Conservation (phyloP, 129 eudicot species). For the Flaveria bidentis region DNA sequence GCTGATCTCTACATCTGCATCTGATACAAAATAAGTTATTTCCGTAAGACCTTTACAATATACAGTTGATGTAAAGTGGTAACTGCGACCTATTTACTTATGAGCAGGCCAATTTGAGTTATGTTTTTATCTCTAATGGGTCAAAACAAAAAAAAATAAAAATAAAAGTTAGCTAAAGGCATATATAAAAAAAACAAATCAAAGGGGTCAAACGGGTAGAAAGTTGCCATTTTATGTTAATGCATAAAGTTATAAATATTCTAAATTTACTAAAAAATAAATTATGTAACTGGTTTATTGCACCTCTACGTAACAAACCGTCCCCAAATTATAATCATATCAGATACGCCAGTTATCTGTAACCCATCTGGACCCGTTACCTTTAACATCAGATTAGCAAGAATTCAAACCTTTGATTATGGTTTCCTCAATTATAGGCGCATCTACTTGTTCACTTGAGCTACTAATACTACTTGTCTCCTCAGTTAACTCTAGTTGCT, state of each 20-base stretch:
- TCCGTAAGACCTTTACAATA: not conserved
- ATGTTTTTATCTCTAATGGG: not conserved
- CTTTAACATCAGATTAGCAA: not conserved
- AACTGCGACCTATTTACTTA: not conserved
- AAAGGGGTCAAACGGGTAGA: not conserved
- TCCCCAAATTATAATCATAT: no score
- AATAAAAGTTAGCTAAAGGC: not conserved
- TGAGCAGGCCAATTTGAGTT: not conserved
- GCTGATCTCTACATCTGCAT: not conserved
- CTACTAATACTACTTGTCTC: slow-evolving; percentile 12
- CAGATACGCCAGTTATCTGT: not conserved
- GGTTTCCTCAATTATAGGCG: slow-evolving; percentile 20
- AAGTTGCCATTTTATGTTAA: not conserved
- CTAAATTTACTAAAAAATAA: no score
- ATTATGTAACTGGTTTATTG: no score
- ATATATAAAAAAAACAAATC: not conserved
- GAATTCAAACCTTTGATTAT: slow-evolving; percentile 37
- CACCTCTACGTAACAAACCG: no score
- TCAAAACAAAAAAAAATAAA: not conserved
- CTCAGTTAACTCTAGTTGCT: not conserved
- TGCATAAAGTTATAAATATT: no score
- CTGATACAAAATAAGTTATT: not conserved
- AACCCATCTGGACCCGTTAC: slow-evolving; percentile 2
- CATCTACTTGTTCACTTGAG: slow-evolving; percentile 35
- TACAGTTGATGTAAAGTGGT: not conserved